Base-by-base conservation (phyloP, 441 rosid species). In the Adansonia madagascariensis region DNA sequence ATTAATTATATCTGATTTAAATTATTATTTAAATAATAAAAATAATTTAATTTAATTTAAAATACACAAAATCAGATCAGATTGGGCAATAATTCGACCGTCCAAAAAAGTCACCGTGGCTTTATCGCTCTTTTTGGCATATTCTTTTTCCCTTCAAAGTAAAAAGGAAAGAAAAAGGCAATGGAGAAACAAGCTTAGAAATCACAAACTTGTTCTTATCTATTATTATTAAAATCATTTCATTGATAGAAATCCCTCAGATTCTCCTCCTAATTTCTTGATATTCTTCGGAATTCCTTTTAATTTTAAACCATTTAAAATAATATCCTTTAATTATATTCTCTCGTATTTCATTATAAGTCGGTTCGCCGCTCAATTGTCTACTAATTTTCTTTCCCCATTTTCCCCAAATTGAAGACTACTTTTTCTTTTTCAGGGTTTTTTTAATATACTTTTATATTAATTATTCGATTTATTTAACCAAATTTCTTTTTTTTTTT, bases 321-420 rank as follows among this genome's bases (percentile, higher is more conserved):
- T 9, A 9, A 60, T 65, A n/a, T 39, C 22, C 69, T 15, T 39
- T 43, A 17, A 7, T 49, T 69, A 24, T 47, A 0, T 70, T 59
- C 66, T 27, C 43, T 27, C 43, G 7, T 14, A 31, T 14, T 71
- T 46, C 62, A 9, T 71, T 71, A 66, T 67, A 76, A 24, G 15
- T 7, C 44, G 39, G 44, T 14, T 67, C 71, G 66, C 66, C 57
- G 73, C 79, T 24, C 73, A 14, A 14, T 52, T 52, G 22, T 64
- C 4, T 17, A 15, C 24, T 11, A 14, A 4, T 15, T 17, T 10
- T 9, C 0, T 35, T 1, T 3, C 2, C 3, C 39, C 9, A 2
- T 47, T 20, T 18, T 50, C 18, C 18, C 56, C 49, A 56, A 49
- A 14, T 27, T n/a, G 20, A 60, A 43, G 5, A 0, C 66, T 10